Base-by-base conservation (phyloP, 1,139 yeast species). In the Nakaseomyces sp. region DNA sequence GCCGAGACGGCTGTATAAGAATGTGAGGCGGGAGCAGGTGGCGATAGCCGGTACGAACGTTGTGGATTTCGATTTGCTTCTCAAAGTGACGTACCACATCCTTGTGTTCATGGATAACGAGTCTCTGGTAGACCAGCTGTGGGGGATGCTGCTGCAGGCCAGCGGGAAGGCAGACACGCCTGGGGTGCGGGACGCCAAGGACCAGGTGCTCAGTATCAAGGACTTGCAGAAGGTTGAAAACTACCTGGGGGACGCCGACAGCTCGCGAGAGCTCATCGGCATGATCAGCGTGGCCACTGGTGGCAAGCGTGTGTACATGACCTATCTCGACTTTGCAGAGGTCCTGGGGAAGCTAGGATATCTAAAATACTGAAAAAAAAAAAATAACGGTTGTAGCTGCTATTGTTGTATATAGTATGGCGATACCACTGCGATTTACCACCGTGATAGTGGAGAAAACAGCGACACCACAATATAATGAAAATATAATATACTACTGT, bases 51-150 rank as follows among this genome's bases (percentile, higher is more conserved):
- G 68, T 0, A 59, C 67, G 1, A 50, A 64, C 33, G 56, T 72
- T 5, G 62, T 74, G 9, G 78, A 73, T 51, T 71, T 73, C 47
- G 76, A 72, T 37, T 67, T 65, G 45, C 56, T 72, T 43, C 45
- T 73, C 28, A 55, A 58, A 29, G 55, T 56, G 39, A 69, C 73
- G 1, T 70, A 65, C 40, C 64, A 70, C 25, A 50, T 73, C 43
- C 47, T 73, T 31, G 54, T 67, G 12, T 60, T 71, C 40, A 62
- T 70, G 53, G 58, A 70, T 29, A 66, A 69, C 43, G 54, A 55
- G 10, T 45, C 47, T 2, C 37, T 50, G 2, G 64, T 73, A 3
- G 66, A 67, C 41, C 58, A 61, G 5, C 56, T 64, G 24, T 74
- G 79, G 79, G 46, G 48, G 4, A 46, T 70, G 42, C 43, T 72